A percentile compares a stretch with the other conserved stretches of the same genome.
Evolutionary conservation across 1,139 yeast species (phyloP).

Genomic region (Saccharomyces hybrid): DNA sequence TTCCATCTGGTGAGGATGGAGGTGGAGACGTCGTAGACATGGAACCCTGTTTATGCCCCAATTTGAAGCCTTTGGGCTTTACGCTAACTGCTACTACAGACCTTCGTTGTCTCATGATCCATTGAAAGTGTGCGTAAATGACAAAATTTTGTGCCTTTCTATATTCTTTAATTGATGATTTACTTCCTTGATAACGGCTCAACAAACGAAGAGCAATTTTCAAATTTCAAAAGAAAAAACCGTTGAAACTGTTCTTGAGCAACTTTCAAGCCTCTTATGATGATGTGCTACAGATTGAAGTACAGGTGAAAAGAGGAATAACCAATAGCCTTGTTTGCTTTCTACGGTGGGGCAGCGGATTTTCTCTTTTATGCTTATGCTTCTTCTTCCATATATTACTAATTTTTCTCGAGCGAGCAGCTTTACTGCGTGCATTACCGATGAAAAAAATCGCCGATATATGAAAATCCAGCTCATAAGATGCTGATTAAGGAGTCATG

Average conservation of each 20-base stretch:
- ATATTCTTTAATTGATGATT: neutral
- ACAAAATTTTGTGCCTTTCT: neutral
- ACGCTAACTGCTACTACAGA: neutral
- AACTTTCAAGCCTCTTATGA: neutral
- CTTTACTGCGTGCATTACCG: neutral
- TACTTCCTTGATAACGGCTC: neutral
- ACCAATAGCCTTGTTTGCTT: neutral
- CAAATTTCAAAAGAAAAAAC: neutral
- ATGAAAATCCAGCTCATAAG: neutral
- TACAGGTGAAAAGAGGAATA: neutral
- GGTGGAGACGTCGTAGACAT: neutral
- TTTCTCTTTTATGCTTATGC: neutral
- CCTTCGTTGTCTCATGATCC: neutral
- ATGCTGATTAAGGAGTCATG: neutral
- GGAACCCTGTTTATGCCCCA: conserved; percentile 8
- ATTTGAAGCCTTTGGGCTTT: conserved; percentile 8
- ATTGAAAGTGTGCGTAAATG: neutral
- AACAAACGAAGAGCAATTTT: neutral
- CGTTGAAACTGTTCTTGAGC: neutral
- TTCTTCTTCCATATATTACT: neutral
- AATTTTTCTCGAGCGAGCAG: conserved; percentile 1
- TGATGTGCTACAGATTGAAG: neutral
- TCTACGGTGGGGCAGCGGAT: neutral
- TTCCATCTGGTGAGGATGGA: neutral
- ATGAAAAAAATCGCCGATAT: neutral